phyloP scores from a whole-genome alignment of 352 stramenopile species.

The Phytophthora sp. region DNA sequence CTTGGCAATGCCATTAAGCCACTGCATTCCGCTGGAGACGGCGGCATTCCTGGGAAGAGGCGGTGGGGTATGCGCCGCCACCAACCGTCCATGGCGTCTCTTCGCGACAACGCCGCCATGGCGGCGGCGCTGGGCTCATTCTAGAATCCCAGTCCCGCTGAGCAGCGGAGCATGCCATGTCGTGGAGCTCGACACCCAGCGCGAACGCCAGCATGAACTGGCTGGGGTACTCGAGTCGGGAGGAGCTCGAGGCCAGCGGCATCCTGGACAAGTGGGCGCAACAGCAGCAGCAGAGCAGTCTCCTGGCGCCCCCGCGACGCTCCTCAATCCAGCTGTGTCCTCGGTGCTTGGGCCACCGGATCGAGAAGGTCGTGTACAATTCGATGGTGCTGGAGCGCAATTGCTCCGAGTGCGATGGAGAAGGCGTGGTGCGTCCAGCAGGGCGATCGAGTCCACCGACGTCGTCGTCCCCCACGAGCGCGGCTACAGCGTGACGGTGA shows the following conservation, averaged over 20 bases:
- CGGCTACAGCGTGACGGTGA: not conserved
- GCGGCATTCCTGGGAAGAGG: not conserved
- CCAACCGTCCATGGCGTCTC: slow-evolving; percentile 1
- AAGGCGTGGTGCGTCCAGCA: slow-evolving; percentile 48
- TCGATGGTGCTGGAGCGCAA: slow-evolving; percentile 59
- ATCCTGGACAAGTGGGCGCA: slow-evolving; percentile 29
- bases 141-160: not conserved
- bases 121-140: not conserved
- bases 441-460: not conserved
- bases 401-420: slow-evolving; percentile 59
- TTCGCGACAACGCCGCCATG: not conserved
- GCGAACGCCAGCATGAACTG: not conserved
- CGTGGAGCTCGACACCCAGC: slow-evolving; percentile 7
- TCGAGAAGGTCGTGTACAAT: slow-evolving; percentile 64
- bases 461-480: not conserved
- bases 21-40: no score
- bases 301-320: not conserved
- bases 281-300: slow-evolving; percentile 24
- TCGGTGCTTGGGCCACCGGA: slow-evolving; percentile 60
- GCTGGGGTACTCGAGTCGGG: slow-evolving; percentile 17
- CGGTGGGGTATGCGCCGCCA: not conserved
- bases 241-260: slow-evolving; percentile 29
- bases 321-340: slow-evolving; percentile 48
- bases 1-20: not conserved
- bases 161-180: slow-evolving; percentile 13